phyloP scores from a whole-genome alignment of 1,284 basidiomycete genomes.

The Hemileia vastatrix region DNA sequence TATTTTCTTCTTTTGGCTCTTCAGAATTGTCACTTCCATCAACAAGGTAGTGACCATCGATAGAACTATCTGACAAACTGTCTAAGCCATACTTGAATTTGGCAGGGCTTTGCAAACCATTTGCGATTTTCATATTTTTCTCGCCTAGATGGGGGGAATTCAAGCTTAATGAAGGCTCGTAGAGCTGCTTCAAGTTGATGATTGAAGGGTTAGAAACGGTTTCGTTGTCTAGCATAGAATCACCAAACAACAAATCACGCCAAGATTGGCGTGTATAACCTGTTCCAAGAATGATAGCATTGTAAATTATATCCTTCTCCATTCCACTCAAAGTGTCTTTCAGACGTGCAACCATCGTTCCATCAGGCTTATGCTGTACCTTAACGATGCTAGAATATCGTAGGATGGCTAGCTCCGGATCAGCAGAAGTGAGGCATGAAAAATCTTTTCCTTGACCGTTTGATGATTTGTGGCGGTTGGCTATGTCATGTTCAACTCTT shows the following conservation, averaged over 20 bases:
- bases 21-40: no score
- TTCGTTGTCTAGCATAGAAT: not conserved
- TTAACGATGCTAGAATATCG: constrained; percentile 40
- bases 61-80: no score
- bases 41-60: no score
- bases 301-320: constrained; percentile 43
- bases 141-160: no score
- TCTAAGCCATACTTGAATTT: no score
- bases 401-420: constrained; percentile 35
- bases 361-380: constrained; percentile 11
- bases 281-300: constrained; percentile 54
- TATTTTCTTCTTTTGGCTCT: no score
- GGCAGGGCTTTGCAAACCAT: no score
- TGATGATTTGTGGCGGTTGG: no score
- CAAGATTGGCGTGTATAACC: constrained; percentile 51
- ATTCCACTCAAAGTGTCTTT: constrained; percentile 23
- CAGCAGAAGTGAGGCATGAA: constrained; percentile 4
- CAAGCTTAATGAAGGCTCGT: not conserved
- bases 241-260: constrained; percentile 26
- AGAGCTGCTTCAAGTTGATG: not conserved
- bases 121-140: no score
- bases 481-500: constrained; percentile 48
- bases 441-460: not conserved
- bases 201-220: constrained; percentile 1
- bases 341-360: constrained; percentile 18